Conservation (phyloP, 768 basidiomycete species). For the Calocera cornea region DNA sequence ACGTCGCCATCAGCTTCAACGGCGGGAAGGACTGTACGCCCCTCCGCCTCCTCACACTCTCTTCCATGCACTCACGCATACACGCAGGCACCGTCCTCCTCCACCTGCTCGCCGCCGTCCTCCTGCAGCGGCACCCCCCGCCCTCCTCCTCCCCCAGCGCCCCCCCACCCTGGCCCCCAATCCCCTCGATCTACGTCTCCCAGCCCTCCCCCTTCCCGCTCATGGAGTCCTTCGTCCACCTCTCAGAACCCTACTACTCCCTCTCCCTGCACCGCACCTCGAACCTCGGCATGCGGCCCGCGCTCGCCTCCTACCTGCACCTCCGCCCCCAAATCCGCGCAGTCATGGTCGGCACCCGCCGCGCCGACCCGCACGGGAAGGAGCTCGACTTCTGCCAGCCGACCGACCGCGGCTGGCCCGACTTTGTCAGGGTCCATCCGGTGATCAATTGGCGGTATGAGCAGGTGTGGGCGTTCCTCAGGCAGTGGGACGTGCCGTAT, state of each 20-base stretch:
- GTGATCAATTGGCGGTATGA: constrained; percentile 90
- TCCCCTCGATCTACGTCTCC: constrained; percentile 65
- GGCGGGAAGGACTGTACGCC: constrained; percentile 90
- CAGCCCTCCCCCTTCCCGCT: constrained; percentile 74
- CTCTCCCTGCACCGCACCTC: constrained; percentile 54
- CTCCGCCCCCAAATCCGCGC: constrained; percentile 41
- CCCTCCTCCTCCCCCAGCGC: constrained; percentile 23
- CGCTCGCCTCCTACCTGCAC: constrained; percentile 12
- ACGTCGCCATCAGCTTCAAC: constrained; percentile 85
- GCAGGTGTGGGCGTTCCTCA: constrained; percentile 81
- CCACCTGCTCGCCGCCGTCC: constrained; percentile 67
- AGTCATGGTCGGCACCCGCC: constrained; percentile 77
- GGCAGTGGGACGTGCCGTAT: constrained; percentile 62
- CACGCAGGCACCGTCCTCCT: constrained; percentile 79
- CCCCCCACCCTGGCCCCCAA: constrained; percentile 8
- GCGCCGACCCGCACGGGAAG: constrained; percentile 84
- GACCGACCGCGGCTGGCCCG: constrained; percentile 84
- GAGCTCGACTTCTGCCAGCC: constrained; percentile 56
- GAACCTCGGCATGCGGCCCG: neutral
- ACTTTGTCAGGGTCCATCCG: constrained; percentile 81
- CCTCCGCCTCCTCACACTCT: neutral
- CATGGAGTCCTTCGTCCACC: constrained; percentile 71
- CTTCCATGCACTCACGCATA: neutral
- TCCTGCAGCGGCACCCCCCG: constrained; percentile 34
- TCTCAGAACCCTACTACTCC: constrained; percentile 46